These are phyloP conservation scores for Dryas alaskensis DNA, from an alignment of 306 rosid genomes.

Conservation along the genomic window DNA sequence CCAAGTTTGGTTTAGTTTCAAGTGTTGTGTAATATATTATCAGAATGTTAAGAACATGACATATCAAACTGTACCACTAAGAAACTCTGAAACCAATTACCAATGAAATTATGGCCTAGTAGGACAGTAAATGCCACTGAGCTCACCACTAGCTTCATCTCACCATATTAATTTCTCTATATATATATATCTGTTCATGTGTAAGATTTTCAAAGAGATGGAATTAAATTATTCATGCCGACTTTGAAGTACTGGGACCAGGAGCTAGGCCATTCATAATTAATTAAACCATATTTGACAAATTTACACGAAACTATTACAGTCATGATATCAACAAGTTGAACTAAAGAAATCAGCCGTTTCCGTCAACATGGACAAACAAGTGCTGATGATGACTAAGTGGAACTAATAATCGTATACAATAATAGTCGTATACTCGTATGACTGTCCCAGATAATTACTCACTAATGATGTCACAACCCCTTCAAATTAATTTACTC, in stretches of 20 bases:
- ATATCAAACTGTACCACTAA: neutral
- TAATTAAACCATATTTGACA: neutral
- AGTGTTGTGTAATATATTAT: neutral
- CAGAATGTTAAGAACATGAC: neutral
- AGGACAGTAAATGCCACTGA: conserved; percentile 11
- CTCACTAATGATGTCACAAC: too few relatives aligned
- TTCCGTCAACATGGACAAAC: neutral
- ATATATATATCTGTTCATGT: neutral
- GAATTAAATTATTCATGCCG: neutral
- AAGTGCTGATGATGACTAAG: neutral
- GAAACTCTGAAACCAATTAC: neutral
- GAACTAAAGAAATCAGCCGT: neutral
- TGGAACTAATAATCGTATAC: too few relatives aligned
- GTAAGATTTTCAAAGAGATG: neutral
- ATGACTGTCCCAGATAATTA: too few relatives aligned
- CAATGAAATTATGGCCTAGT: neutral
- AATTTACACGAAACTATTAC: neutral
- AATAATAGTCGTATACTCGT: too few relatives aligned
- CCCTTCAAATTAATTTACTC: too few relatives aligned
- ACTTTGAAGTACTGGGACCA: neutral
- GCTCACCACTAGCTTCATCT: neutral
- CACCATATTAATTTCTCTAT: neutral
- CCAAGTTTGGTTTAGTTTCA: too few relatives aligned
- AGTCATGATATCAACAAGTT: neutral
- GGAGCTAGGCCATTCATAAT: neutral